These are phyloP conservation scores for Plasmodium relictum DNA, from an alignment of 169 alveolate genomes.

Conservation along the genomic window DNA sequence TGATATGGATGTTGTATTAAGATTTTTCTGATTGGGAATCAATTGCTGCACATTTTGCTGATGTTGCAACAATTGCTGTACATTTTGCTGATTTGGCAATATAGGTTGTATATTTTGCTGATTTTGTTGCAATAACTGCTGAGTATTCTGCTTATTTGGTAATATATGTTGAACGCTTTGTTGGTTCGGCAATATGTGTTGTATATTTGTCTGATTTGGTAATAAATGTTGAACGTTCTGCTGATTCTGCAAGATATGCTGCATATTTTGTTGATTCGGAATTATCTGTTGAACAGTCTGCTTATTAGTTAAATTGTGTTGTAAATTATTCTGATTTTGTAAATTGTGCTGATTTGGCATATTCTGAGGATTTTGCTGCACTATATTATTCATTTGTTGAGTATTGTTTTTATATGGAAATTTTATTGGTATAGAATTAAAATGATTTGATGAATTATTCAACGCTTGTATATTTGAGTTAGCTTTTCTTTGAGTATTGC, in stretches of 20 bases:
- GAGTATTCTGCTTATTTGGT: slow-evolving; percentile 26
- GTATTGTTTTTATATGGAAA: slow-evolving; percentile 47
- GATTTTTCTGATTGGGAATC: slow-evolving; percentile 22
- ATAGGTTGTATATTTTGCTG: slow-evolving; percentile 35
- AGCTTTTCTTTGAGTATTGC: slow-evolving; percentile 37
- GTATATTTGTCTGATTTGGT: slow-evolving; percentile 14
- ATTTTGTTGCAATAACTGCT: slow-evolving; percentile 9
- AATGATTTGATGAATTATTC: slow-evolving; percentile 19
- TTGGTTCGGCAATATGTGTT: slow-evolving; percentile 16
- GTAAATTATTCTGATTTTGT: neutral
- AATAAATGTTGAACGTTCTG: slow-evolving; percentile 8
- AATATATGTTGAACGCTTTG: slow-evolving; percentile 26
- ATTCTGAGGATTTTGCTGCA: neutral
- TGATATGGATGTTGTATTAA: slow-evolving; percentile 32
- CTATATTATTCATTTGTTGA: neutral
- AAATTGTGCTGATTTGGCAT: neutral
- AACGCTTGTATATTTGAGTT: slow-evolving; percentile 13
- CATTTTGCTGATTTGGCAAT: slow-evolving; percentile 16
- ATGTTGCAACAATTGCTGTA: slow-evolving; percentile 19
- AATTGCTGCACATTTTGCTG: slow-evolving; percentile 42
- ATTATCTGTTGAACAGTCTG: neutral
- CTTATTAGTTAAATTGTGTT: neutral
- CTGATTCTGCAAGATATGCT: slow-evolving; percentile 8
- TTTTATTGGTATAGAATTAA: slow-evolving; percentile 34
- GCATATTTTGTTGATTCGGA: slow-evolving; percentile 19